Percentiles rank a stretch among this genome's conserved stretches.
Evolutionary conservation across 805 yeast species (phyloP).

Genomic region (Saturnispora bothae): DNA sequence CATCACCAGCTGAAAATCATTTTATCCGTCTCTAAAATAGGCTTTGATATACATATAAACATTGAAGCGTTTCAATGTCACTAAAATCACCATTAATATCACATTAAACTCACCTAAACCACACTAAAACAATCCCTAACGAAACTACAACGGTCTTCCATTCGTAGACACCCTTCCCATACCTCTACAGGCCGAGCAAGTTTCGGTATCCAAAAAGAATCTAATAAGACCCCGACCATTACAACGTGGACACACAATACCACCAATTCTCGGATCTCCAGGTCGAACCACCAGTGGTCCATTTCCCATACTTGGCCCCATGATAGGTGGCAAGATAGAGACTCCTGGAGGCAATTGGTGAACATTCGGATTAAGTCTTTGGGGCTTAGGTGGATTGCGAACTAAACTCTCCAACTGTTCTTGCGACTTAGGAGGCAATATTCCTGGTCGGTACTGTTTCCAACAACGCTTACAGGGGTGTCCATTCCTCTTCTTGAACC

Average conservation of each 20-base stretch:
- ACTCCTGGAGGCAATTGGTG: slow-evolving; percentile 21
- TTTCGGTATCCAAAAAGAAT: slow-evolving; percentile 49
- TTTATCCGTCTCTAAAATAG: too few relatives aligned
- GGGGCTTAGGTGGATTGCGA: slow-evolving; percentile 11
- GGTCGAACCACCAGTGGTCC: slow-evolving; percentile 44
- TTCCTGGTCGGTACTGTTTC: slow-evolving; percentile 35
- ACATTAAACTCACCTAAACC: too few relatives aligned
- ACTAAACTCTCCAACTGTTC: slow-evolving; percentile 10
- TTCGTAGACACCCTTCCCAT: slow-evolving; percentile 40
- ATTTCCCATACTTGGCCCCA: too few relatives aligned
- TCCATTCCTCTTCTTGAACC: slow-evolving; percentile 51
- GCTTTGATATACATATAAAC: too few relatives aligned
- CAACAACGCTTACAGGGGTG: slow-evolving; percentile 62
- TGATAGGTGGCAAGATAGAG: slow-evolving; percentile 9
- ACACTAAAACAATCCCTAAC: too few relatives aligned
- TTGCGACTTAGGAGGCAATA: slow-evolving; percentile 15
- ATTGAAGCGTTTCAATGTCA: too few relatives aligned
- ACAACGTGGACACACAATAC: slow-evolving; percentile 62
- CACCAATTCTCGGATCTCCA: slow-evolving; percentile 74
- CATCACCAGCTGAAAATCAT: too few relatives aligned
- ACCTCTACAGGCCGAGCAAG: slow-evolving; percentile 58
- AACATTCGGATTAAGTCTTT: slow-evolving; percentile 19
- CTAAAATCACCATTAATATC: too few relatives aligned
- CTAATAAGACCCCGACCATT: slow-evolving; percentile 50
- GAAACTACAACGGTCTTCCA: slow-evolving; percentile 11